Percentiles rank a stretch among this genome's conserved stretches.
These are phyloP conservation scores for Trametes cinnabarina DNA, from an alignment of 768 basidiomycete genomes.

Conservation along the genomic window DNA sequence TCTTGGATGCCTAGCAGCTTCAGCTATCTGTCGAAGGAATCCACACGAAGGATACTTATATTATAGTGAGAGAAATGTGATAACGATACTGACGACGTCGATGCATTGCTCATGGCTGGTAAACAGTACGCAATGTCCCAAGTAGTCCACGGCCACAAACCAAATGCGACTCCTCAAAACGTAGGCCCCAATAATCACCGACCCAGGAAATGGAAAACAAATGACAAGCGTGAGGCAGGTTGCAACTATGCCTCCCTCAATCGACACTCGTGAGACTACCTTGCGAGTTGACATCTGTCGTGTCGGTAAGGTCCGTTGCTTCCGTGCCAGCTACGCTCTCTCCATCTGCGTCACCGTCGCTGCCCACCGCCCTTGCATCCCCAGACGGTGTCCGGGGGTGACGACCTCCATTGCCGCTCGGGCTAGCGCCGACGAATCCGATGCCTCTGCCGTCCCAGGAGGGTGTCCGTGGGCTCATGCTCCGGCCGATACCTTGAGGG, in stretches of 20 bases:
- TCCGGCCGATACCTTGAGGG: constrained; percentile 21
- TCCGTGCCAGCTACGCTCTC: constrained; percentile 34
- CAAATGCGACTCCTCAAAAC: too few species aligned
- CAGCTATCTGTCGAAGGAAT: too few species aligned
- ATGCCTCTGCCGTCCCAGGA: constrained; percentile 23
- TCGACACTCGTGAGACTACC: constrained; percentile 52
- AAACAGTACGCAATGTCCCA: too few species aligned
- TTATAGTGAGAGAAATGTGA: too few species aligned
- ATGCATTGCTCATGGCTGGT: too few species aligned
- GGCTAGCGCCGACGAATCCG: constrained; percentile 9
- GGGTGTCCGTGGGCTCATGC: constrained; percentile 27
- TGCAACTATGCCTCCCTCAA: constrained; percentile 6
- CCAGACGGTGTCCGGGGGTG: constrained; percentile 1
- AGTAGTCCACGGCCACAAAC: too few species aligned
- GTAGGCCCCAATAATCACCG: neutral
- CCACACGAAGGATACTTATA: too few species aligned
- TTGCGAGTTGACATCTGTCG: constrained; percentile 33
- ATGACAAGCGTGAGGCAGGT: neutral
- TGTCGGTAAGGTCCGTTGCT: constrained; percentile 41
- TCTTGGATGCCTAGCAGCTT: too few species aligned
- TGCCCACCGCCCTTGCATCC: neutral
- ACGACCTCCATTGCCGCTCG: neutral
- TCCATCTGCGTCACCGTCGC: constrained; percentile 35
- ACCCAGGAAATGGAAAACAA: neutral
- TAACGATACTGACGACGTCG: too few species aligned